phyloP scores from a whole-genome alignment of 345 rosid species.

The Boechera stricta region DNA sequence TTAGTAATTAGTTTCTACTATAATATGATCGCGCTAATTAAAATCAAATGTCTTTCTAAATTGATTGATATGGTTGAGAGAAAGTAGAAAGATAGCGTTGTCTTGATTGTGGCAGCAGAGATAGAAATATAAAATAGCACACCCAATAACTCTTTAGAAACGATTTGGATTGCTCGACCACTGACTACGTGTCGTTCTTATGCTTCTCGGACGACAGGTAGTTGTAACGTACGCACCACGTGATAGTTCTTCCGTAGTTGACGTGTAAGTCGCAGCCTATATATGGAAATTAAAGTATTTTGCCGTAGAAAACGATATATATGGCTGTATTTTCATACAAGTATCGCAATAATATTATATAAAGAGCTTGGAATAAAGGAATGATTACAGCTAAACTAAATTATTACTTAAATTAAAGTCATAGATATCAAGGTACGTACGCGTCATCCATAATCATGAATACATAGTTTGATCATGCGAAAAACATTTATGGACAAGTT shows the following conservation, averaged over 20 bases:
- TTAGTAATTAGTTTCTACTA: slow-evolving; percentile 6
- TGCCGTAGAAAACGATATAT: neutral
- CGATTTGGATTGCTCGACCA: slow-evolving; percentile 23
- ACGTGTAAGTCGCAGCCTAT: slow-evolving; percentile 22
- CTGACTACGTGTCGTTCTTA: slow-evolving; percentile 45
- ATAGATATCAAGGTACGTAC: slow-evolving; percentile 7
- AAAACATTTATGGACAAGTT: slow-evolving; percentile 13
- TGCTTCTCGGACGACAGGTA: slow-evolving; percentile 42
- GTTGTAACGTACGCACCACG: slow-evolving; percentile 40
- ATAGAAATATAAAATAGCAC: slow-evolving; percentile 15
- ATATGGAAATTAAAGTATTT: slow-evolving; percentile 12
- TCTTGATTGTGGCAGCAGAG: slow-evolving; percentile 41
- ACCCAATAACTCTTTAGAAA: slow-evolving; percentile 35
- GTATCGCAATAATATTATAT: neutral
- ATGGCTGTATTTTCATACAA: neutral
- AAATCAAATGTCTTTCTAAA: neutral
- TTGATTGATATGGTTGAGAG: slow-evolving; percentile 41
- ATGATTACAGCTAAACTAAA: neutral
- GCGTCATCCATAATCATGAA: neutral
- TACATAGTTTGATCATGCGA: slow-evolving; percentile 1
- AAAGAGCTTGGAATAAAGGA: neutral
- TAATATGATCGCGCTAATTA: neutral
- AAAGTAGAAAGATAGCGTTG: slow-evolving; percentile 46
- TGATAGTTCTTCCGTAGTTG: slow-evolving; percentile 13
- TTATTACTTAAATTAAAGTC: neutral